Base-by-base conservation (phyloP, 106 monocot species). In the Dendrobium huoshanense region DNA sequence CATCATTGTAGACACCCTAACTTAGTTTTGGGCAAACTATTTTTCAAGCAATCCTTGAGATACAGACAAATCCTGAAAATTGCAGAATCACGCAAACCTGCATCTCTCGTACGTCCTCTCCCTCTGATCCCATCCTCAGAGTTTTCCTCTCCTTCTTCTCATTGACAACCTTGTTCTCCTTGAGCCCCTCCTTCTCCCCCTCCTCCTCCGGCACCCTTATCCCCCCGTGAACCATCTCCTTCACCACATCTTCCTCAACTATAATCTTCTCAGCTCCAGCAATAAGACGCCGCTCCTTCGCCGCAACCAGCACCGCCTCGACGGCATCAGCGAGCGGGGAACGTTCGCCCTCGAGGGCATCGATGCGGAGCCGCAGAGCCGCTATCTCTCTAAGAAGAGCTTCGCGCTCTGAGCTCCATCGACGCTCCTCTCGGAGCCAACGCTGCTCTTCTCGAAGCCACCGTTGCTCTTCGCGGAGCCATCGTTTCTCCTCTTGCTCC, bases 381-480 rank as follows among this genome's bases (percentile, higher is more conserved):
- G 88, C 84, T 41, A 98, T 86, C 81, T 94, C 88, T 41, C 79
- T 74, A 51, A 98, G 88, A 20, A 98, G 87, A 9, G 88, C 58
- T 33, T 92, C 91, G 44, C 92, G 81, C 79, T 98, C 96, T 40
- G 87, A 72, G 42, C 81, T 56, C 93, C 96, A 96, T 72, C 96
- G 85, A 18, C 55, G 68, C 83, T 97, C 96, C 80, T 94, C 97
- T 2, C 97, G 86, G 43, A 95, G 49, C 98, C 94, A 98, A 18
- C 98, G 80, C 84, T 87, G 90, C 88, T 98, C 98, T 73, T 98
- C 98, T 0, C 91, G 87, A 8, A 91, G 43, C 98, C 98, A 95
- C 9, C 98, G 83, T 84, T 94, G 92, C 85, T 98, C 98, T 85
- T 98, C 98, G 61, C 98, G 86, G 11, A 89, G 78, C 98, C 98